These are phyloP conservation scores for Trichoderma breve DNA, from an alignment of 2,329 filamentous ascomycete species.

Conservation along the genomic window DNA sequence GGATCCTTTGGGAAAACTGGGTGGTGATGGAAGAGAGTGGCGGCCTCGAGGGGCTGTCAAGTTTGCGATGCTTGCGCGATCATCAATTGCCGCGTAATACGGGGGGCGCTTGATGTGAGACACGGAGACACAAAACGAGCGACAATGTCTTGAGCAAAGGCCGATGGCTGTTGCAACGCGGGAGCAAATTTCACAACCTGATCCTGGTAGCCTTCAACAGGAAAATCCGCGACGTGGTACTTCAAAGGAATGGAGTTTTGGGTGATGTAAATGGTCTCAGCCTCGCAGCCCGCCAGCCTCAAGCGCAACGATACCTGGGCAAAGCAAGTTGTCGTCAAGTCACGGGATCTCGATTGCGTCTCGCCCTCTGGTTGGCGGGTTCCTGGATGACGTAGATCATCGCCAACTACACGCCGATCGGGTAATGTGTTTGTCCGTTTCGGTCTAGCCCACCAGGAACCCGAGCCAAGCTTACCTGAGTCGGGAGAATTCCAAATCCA, in stretches of 20 bases:
- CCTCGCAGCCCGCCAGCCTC: slow-evolving; percentile 14
- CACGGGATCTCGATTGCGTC: slow-evolving; percentile 8
- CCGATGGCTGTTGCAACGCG: not conserved
- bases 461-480: slow-evolving; percentile 1
- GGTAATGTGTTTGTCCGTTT: slow-evolving; percentile 21
- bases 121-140: slow-evolving; percentile 6
- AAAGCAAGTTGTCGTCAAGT: slow-evolving; percentile 5
- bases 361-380: slow-evolving; percentile 14
- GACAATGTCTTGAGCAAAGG: not conserved
- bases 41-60: not conserved
- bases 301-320: slow-evolving; percentile 1
- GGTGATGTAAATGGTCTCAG: slow-evolving; percentile 7
- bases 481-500: not conserved
- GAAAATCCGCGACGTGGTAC: not conserved
- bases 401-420: slow-evolving; percentile 8
- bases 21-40: not conserved
- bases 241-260: not conserved
- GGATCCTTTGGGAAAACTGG: not conserved
- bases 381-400: slow-evolving; percentile 15
- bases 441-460: not conserved
- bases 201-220: not conserved
- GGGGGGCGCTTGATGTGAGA: not conserved
- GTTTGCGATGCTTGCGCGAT: slow-evolving; percentile 3
- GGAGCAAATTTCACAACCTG: not conserved
- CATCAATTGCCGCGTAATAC: slow-evolving; percentile 16